Base-by-base conservation (phyloP, 441 rosid genomes). In the Isatis lusitanica region DNA sequence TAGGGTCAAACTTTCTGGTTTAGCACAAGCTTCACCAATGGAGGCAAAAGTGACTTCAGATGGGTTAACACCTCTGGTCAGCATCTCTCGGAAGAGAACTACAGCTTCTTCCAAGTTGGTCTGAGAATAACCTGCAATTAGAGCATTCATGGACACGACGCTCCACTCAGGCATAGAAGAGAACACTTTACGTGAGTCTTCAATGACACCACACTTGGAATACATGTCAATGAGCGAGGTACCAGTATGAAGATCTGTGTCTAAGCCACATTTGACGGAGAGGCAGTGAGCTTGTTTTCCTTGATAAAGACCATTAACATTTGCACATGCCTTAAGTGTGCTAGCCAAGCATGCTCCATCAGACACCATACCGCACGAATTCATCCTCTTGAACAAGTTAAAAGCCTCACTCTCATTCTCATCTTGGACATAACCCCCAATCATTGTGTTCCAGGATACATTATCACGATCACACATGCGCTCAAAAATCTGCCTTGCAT, bases 181-280 rank as follows among this genome's bases (percentile, higher is more conserved):
- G 70, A 85, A 74, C 69, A 87, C 77, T 74, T 72, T 71, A 59
- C 68, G 82, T 9, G 91, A 90, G 63, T 82, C 80, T 60, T 66
- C 81, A 24, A 82, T 73, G 71, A 44, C 78, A 56, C 88, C 88
- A 74, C 90, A 84, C 82, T 91, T 94, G 9, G 85, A 83, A 76
- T 91, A 91, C 98, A 90, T 85, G 84, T 87, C 97, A 70, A 94
- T 78, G 55, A 94, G 96, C 44, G 97, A 86, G 82, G 97, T 90
- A 79, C 94, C 98, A 44, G 87, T 62, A 75, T 87, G 93, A 28
- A 92, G 88, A 75, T 90, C 85, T 38, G 82, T 86, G 74, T 90
- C 95, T 68, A 88, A 81, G 68, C 91, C 86, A 74, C 76, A 73
- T 81, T 90, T 90, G 56, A 86, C 82, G 26, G 92, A 84, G 55